A percentile compares a stretch with the other conserved stretches of the same genome.
Evolutionary conservation across 257 asterid species (phyloP).

Genomic region (Linderniella brevidens): DNA sequence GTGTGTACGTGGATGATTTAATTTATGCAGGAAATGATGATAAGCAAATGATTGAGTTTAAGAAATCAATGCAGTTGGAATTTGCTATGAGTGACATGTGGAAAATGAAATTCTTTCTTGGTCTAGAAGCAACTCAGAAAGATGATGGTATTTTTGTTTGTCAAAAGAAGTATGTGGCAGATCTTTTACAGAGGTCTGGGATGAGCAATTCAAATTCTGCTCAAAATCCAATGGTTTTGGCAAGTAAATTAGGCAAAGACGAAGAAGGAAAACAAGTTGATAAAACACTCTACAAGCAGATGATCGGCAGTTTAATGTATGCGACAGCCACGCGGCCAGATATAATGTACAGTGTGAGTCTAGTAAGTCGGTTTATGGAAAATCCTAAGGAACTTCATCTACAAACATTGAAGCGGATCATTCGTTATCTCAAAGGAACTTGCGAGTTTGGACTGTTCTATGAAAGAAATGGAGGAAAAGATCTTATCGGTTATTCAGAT

Average conservation of each 20-base stretch:
- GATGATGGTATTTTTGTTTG: not conserved
- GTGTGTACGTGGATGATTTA: not conserved
- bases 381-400: not conserved
- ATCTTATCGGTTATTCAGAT: not conserved
- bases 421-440: not conserved
- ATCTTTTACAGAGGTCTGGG: not conserved
- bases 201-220: not conserved
- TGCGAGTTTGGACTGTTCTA: not conserved
- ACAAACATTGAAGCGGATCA: not conserved
- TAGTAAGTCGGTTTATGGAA: not conserved
- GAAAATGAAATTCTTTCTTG: slow-evolving; percentile 1
- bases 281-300: not conserved
- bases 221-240: slow-evolving; percentile 1
- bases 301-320: slow-evolving; percentile 1
- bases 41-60: not conserved
- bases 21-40: not conserved
- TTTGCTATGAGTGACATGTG: not conserved
- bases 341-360: not conserved
- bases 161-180: not conserved
- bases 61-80: not conserved
- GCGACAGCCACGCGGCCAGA: not conserved
- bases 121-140: not conserved
- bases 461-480: not conserved
- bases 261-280: not conserved
- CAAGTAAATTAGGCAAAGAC: not conserved